Evolutionary conservation across 2,329 filamentous ascomycete species (phyloP).

Genomic region (Gaeumannomyces tritici): DNA sequence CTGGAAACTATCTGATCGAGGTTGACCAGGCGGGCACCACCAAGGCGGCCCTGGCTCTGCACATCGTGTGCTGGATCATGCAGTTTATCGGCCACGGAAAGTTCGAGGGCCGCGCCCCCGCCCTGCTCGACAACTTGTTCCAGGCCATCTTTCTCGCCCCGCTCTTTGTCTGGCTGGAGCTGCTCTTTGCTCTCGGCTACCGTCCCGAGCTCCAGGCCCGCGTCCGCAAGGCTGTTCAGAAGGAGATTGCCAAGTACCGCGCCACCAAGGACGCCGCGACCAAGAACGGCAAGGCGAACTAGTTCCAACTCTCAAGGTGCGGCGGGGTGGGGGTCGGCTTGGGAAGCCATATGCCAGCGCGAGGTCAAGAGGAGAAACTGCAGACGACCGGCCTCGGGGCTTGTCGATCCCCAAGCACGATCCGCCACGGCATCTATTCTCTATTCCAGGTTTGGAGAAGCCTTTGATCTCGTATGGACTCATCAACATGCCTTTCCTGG

Average conservation of each 20-base stretch:
- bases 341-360: background rate
- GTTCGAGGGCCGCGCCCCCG: conserved; percentile 82
- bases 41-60: conserved; percentile 52
- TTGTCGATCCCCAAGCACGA: background rate
- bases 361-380: conserved; percentile 8
- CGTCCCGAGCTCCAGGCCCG: conserved; percentile 76
- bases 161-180: conserved; percentile 94
- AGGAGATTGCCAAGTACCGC: conserved; percentile 69
- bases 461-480: background rate
- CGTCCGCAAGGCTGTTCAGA: conserved; percentile 64
- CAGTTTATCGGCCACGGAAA: conserved; percentile 89
- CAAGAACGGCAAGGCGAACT: conserved; percentile 43
- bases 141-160: conserved; percentile 90
- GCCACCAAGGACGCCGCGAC: conserved; percentile 34
- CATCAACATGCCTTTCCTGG: background rate
- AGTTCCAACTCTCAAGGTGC: background rate
- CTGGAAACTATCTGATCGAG: conserved; percentile 63
- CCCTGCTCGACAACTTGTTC: conserved; percentile 80
- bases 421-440: background rate
- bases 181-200: conserved; percentile 86
- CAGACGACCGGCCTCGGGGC: background rate
- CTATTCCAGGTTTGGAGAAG: background rate
- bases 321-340: background rate
- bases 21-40: conserved; percentile 41
- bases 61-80: conserved; percentile 70